Percentiles rank a stretch among this genome's conserved stretches.
Conservation (phyloP, 495 filamentous ascomycete species). For the Penicillium ochrochloron region DNA sequence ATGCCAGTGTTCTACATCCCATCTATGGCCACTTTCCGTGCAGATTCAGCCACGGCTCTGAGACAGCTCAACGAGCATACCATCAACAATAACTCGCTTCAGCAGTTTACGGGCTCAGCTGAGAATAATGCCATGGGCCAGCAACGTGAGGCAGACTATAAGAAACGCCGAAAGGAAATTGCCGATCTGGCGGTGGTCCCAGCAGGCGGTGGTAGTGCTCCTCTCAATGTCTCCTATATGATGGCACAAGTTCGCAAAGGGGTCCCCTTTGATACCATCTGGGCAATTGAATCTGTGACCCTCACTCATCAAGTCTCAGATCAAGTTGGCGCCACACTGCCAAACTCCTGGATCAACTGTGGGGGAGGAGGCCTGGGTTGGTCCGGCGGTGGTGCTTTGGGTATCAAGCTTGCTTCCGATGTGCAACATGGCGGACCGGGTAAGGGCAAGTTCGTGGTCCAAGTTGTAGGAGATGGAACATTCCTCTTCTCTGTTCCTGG, state of each 20-base stretch:
- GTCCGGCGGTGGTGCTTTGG: conserved; percentile 88
- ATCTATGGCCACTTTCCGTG: conserved; percentile 74
- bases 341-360: conserved; percentile 90
- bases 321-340: conserved; percentile 73
- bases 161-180: conserved; percentile 62
- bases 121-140: conserved; percentile 57
- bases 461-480: conserved; percentile 92
- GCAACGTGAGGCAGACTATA: conserved; percentile 62
- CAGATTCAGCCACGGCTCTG: conserved; percentile 71
- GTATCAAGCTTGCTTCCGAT: conserved; percentile 85
- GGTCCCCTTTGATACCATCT: conserved; percentile 79
- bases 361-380: conserved; percentile 93
- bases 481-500: conserved; percentile 89
- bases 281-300: conserved; percentile 87
- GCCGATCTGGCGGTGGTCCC: conserved; percentile 58
- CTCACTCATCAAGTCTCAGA: conserved; percentile 79
- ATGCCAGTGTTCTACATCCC: conserved; percentile 84
- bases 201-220: conserved; percentile 57
- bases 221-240: conserved; percentile 73
- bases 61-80: conserved; percentile 71
- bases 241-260: conserved; percentile 63
- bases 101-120: conserved; percentile 49
- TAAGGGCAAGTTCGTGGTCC: conserved; percentile 84
- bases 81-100: conserved; percentile 46
- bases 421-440: conserved; percentile 57